Conservation (phyloP, 768 basidiomycete species). For the Clathrus columnatus region DNA sequence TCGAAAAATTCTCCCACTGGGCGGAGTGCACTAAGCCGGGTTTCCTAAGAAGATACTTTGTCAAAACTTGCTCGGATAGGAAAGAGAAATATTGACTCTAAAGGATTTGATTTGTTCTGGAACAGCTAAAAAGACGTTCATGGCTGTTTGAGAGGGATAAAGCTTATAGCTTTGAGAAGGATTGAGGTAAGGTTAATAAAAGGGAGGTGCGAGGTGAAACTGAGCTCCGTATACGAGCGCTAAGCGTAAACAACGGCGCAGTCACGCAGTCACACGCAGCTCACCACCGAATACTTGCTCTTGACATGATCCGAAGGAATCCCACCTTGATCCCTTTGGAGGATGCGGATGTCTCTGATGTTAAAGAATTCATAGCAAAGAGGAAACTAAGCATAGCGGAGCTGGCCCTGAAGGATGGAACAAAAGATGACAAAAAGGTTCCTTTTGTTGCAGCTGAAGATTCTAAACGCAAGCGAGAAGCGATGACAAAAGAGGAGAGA, state of each 20-base stretch:
- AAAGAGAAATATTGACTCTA: slow-evolving; percentile 41
- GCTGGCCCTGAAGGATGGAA: slow-evolving; percentile 10
- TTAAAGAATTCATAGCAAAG: slow-evolving; percentile 48
- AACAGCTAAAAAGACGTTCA: slow-evolving; percentile 62
- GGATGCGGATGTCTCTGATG: slow-evolving; percentile 71
- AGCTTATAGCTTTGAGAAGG: background rate
- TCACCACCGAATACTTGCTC: background rate
- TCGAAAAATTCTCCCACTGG: slow-evolving; percentile 77
- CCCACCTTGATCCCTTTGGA: slow-evolving; percentile 72
- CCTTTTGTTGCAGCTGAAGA: slow-evolving; percentile 26
- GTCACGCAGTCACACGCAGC: slow-evolving; percentile 17
- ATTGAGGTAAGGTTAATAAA: background rate
- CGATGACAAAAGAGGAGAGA: slow-evolving; percentile 26
- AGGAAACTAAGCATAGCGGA: slow-evolving; percentile 19
- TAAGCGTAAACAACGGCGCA: slow-evolving; percentile 9
- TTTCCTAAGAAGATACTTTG: slow-evolving; percentile 43
- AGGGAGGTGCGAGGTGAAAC: too few species aligned
- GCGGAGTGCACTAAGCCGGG: slow-evolving; percentile 66
- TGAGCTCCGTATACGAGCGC: background rate
- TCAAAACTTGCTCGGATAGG: background rate
- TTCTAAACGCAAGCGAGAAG: slow-evolving; percentile 27
- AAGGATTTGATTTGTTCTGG: slow-evolving; percentile 61
- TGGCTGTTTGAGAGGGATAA: slow-evolving; percentile 21
- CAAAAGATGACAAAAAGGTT: slow-evolving; percentile 9
- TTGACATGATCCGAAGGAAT: slow-evolving; percentile 61